Evolutionary conservation across 768 basidiomycete species (phyloP), one percentile per base, ranked within the genome.

Genomic region (Mycena sanguinolenta): DNA sequence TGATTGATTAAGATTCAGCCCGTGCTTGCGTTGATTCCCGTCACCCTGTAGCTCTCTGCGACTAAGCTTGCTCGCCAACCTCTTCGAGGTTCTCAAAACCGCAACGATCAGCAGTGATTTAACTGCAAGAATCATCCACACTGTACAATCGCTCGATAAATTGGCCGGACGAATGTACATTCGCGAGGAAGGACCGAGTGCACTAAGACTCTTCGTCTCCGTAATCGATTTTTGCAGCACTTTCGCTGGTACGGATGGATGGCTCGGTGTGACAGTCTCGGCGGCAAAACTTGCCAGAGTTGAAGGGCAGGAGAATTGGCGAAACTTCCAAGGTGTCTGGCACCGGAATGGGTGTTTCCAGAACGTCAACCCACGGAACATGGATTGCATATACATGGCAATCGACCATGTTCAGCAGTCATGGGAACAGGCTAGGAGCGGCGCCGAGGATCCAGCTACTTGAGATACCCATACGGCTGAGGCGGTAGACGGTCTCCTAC

Each of bases 331-430:
- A n/a, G n/a, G n/a, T n/a, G n/a, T n/a, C 36, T 6, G 19, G 7
- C 1, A 0, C 9, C 53, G 16, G 2, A 1, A n/a, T 36, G 2
- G 5, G 5, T 4, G 36, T 21, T 14, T 55, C 5, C 3, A 4
- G 0, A 12, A 34, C 32, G 21, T n/a, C 30, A 28, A 34, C 30
- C 14, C 25, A n/a, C 25, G n/a, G 49, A 19, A 62, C 10, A 25
- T 62, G 34, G 7, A 52, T 10, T 62, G 60, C 49, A 62, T 52
- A 52, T 52, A 62, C 44, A 14, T 27, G 32, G 60, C 60, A 10
- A 14, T 62, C 13, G 49, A 62, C 23, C 49, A 62, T 38, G 34
- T 46, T 30, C 58, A 59, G 32, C 30, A 25, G 49, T 16, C 3
- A 34, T 50, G 60, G 60, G 16, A 36, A 10, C n/a, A 19, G 28